Percentiles rank a stretch among this genome's conserved stretches.
phyloP scores from a whole-genome alignment of 805 yeast species.

The Cephaloascus albidus region DNA sequence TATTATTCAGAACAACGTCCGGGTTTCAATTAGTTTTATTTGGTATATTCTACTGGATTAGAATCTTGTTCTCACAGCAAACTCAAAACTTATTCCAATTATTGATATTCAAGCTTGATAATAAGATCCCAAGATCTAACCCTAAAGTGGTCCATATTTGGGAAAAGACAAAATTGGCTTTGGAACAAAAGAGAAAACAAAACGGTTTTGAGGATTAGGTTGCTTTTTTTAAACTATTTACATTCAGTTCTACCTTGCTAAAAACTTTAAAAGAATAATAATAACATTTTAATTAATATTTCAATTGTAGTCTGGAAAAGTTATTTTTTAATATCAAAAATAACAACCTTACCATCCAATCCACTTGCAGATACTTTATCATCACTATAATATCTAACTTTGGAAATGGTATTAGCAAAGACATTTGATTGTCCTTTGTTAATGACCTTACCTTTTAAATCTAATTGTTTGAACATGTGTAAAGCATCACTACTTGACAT shows the following conservation, averaged over 20 bases:
- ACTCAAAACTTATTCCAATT: slow-evolving; percentile 33
- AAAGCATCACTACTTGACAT: slow-evolving; percentile 69
- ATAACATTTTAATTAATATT: too few relatives aligned
- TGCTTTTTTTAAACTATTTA: too few relatives aligned
- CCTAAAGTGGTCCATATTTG: slow-evolving; percentile 27
- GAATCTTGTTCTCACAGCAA: slow-evolving; percentile 47
- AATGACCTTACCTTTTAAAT: slow-evolving; percentile 77
- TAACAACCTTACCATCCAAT: slow-evolving; percentile 84
- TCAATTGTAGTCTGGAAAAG: too few relatives aligned
- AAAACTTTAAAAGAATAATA: too few relatives aligned
- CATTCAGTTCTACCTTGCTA: too few relatives aligned
- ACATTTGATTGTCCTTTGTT: slow-evolving; percentile 54
- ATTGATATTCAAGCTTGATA: slow-evolving; percentile 33
- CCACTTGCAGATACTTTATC: slow-evolving; percentile 61
- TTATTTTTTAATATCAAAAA: slow-evolving; percentile 31
- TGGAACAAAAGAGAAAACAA: slow-evolving; percentile 17
- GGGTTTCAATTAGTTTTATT: slow-evolving; percentile 60
- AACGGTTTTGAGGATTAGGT: too few relatives aligned
- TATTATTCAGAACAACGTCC: slow-evolving; percentile 54
- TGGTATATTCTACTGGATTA: slow-evolving; percentile 57
- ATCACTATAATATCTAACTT: slow-evolving; percentile 39
- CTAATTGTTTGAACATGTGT: slow-evolving; percentile 92
- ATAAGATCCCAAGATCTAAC: slow-evolving; percentile 31
- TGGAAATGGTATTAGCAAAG: slow-evolving; percentile 85
- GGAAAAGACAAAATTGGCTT: slow-evolving; percentile 20